Evolutionary conservation across 2,329 filamentous ascomycete species (phyloP), one percentile per base, ranked within the genome.

Genomic region (Trichophyton simii): DNA sequence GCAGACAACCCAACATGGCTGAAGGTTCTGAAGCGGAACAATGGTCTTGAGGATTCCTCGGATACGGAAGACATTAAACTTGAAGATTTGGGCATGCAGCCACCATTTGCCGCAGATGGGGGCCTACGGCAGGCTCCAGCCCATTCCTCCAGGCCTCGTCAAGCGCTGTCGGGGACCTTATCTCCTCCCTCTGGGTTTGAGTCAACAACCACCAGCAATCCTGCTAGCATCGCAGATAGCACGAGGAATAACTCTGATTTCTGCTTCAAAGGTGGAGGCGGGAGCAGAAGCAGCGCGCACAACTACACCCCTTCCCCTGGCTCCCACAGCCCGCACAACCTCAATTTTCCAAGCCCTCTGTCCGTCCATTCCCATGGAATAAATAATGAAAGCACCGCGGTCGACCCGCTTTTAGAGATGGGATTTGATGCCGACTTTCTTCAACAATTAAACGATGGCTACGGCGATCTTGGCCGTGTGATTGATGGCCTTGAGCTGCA

Each of bases 1-100:
- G 77, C 77, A 6, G 77, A 78, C 64, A 78, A 78, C 58, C 68
- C 73, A n/a, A 67, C 73, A 8, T 79, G 77, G 77, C 68, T 79
- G 9, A 72, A 72, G 61, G 67, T 77, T 28, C 66, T 79, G 59
- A 79, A 79, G 65, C 73, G 73, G 8, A 73, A 77, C 62, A 68
- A 72, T 44, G 76, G 76, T 3, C 65, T 78, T 18, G 68, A 71
- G 22, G 64, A 67, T 15, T 62, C 68, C 1, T 70, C 69, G 11
- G 66, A 68, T n/a, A 68, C 71, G 5, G 69, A 73, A 18, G 67
- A 70, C 48, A 69, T 73, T 11, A 69, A 71, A 55, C 68, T 74
- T 15, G 66, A 70, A 11, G 73, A 76, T 63, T 63, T 77, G 20
- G 74, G 71, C 1, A 74, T 78, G 69, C 71, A 74, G 58, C 73